phyloP scores from a whole-genome alignment of 1,284 basidiomycete species.

The Leccinum holopus region DNA sequence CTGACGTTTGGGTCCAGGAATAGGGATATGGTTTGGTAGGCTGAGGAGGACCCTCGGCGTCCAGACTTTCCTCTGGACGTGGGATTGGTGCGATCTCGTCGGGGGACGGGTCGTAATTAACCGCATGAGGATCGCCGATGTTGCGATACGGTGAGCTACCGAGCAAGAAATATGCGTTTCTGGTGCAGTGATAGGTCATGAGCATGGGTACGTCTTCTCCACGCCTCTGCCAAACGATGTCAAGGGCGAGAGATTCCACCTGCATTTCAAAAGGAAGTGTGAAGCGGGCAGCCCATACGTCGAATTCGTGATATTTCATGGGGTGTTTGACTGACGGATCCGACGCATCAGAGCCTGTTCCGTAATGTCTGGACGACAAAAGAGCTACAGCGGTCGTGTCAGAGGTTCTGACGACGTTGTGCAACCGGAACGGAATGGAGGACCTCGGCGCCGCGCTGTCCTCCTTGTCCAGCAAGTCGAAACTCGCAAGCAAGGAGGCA shows the following conservation, averaged over 20 bases:
- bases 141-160: conserved; percentile 56
- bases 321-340: conserved; percentile 17
- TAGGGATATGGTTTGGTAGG: conserved; percentile 65
- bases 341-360: conserved; percentile 14
- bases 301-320: conserved; percentile 45
- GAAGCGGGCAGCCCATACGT: conserved; percentile 60
- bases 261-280: conserved; percentile 40
- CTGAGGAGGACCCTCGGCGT: conserved; percentile 33
- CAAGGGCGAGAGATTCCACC: conserved; percentile 38
- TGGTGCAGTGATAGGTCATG: conserved; percentile 47
- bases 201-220: conserved; percentile 73
- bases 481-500: conserved; percentile 53
- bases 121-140: conserved; percentile 33
- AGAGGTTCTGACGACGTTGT: conserved; percentile 42
- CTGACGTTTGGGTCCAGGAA: conserved; percentile 87
- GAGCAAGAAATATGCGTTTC: conserved; percentile 52
- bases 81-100: conserved; percentile 72
- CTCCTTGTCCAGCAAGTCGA: conserved; percentile 45
- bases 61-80: conserved; percentile 54
- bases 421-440: conserved; percentile 58
- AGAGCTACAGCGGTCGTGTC: conserved; percentile 46
- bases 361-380: conserved; percentile 56
- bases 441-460: conserved; percentile 14
- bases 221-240: conserved; percentile 65
- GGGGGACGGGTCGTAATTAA: conserved; percentile 52